A percentile compares a stretch with the other conserved stretches of the same genome.
Evolutionary conservation across 2,329 filamentous ascomycete genomes (phyloP).

Genomic region (Monilinia fructicola): DNA sequence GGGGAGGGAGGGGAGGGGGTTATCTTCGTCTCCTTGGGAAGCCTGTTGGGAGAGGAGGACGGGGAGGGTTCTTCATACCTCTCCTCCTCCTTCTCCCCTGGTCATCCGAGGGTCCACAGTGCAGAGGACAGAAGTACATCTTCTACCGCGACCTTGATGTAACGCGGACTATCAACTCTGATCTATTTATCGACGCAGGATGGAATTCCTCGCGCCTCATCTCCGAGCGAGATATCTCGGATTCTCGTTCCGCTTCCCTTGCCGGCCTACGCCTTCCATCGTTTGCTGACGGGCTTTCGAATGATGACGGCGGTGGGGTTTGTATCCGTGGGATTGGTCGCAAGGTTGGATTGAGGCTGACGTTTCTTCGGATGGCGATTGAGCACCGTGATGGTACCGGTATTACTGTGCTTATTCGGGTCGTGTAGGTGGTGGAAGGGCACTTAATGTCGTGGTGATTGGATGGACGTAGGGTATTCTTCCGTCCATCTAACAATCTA

Average conservation of each 20-base stretch:
- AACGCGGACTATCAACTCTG: no score
- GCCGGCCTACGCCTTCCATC: background rate
- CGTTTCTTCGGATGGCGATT: background rate
- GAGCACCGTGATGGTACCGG: no score
- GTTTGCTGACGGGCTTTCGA: constrained; percentile 10
- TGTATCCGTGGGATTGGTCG: background rate
- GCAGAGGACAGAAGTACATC: background rate
- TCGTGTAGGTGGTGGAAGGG: no score
- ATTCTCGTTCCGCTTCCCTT: no score
- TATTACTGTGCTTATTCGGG: no score
- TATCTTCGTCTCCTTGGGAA: no score
- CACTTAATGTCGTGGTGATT: no score
- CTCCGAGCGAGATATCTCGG: background rate
- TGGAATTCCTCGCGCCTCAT: background rate
- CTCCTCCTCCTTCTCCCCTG: background rate
- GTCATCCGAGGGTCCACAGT: background rate
- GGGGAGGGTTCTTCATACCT: no score
- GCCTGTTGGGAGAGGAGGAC: no score
- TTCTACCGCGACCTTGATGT: background rate
- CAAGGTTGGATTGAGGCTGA: background rate
- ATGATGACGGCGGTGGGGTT: background rate
- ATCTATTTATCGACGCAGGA: background rate
- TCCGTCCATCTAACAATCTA: no score
- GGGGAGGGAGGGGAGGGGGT: no score
- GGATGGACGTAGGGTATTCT: no score